Evolutionary conservation across 345 rosid genomes (phyloP).

Genomic region (Murraya koenigii): DNA sequence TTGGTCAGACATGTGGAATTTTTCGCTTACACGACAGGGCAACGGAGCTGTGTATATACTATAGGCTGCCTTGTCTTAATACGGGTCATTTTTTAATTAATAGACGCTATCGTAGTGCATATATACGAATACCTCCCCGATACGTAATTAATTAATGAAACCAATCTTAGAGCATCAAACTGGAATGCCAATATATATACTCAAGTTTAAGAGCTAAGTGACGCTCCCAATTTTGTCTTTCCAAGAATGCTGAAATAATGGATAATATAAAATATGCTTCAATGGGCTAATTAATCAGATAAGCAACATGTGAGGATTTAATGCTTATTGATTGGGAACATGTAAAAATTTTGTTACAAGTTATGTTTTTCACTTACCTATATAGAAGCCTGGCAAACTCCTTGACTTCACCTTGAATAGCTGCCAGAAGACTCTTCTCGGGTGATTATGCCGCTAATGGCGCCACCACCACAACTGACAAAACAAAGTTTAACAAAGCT

Average conservation of each 20-base stretch:
- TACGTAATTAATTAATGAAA: slow-evolving; percentile 1
- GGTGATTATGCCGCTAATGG: background rate
- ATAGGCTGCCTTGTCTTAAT: background rate
- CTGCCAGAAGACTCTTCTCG: background rate
- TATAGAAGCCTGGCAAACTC: background rate
- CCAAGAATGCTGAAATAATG: background rate
- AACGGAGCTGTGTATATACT: background rate
- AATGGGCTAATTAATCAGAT: background rate
- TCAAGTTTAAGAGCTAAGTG: background rate
- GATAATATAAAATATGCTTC: background rate
- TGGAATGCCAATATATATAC: no score
- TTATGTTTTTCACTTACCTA: background rate
- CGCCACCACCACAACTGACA: background rate
- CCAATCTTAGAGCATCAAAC: background rate
- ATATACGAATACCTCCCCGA: background rate
- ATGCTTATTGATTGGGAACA: background rate
- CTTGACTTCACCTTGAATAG: background rate
- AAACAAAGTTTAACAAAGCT: background rate
- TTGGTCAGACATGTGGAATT: background rate
- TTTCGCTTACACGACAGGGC: background rate
- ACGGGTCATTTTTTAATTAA: background rate
- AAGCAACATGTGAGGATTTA: background rate
- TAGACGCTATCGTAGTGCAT: background rate
- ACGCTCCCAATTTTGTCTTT: background rate
- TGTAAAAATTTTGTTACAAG: background rate